phyloP scores from a whole-genome alignment of 495 filamentous ascomycete species.

The Pyrenula aspistea region DNA sequence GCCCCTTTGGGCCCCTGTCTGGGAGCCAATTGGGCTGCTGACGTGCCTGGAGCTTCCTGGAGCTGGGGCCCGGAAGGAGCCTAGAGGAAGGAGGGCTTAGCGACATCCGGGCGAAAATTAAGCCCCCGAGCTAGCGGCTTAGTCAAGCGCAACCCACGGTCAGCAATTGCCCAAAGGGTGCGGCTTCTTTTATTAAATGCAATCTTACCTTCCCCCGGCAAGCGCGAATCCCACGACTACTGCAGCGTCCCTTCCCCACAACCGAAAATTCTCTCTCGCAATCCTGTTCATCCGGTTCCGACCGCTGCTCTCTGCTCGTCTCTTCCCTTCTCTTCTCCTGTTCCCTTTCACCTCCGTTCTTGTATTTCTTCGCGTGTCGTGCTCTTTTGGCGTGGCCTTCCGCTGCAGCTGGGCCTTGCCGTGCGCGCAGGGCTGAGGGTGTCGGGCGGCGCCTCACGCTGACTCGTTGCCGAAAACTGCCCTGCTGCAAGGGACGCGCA shows the following conservation, averaged over 20 bases:
- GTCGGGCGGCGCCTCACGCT: background rate
- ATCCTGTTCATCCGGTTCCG: background rate
- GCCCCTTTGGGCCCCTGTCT: too few species aligned
- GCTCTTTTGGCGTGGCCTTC: background rate
- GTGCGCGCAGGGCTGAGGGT: conserved; percentile 13
- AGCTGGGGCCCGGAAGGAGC: too few species aligned
- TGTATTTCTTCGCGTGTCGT: background rate
- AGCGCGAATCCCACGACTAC: background rate
- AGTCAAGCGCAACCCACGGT: background rate
- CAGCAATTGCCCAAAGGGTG: background rate
- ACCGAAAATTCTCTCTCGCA: background rate
- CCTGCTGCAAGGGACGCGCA: background rate
- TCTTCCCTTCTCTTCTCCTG: background rate
- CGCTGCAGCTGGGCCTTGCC: conserved; percentile 7
- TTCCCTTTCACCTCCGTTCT: too few species aligned
- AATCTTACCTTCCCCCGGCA: background rate
- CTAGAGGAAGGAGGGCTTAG: too few species aligned
- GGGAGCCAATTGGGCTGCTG: too few species aligned
- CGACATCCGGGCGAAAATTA: too few species aligned
- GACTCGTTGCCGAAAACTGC: background rate
- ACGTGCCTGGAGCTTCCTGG: too few species aligned
- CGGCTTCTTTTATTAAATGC: background rate
- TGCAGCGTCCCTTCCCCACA: background rate
- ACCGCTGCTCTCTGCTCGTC: background rate
- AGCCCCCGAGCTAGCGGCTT: too few species aligned